Base-by-base conservation (phyloP, 2,329 filamentous ascomycete species). In the Cercospora beticola region DNA sequence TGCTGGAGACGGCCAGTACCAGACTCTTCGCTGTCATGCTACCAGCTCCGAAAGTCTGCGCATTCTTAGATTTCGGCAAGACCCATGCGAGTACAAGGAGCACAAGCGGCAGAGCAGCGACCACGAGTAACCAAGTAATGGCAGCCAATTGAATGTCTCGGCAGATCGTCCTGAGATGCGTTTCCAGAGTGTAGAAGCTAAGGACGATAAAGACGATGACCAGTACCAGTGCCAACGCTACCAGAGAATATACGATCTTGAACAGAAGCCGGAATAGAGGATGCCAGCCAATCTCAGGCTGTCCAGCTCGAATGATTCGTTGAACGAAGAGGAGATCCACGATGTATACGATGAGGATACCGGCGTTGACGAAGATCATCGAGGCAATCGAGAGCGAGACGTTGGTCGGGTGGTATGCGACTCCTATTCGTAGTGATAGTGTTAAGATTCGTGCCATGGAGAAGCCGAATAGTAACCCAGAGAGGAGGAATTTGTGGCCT, bases 391-490 rank as follows among this genome's bases (percentile, higher is more conserved):
- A 71, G 56, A 79, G 68, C 8, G 69, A 68, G 33, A 77, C 67
- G 49, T 77, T 74, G 18, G 70, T 69, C 2, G 77, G 78, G 5
- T 76, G 70, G 4, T 68, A 70, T 4, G 77, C 73, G 71, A 74
- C 75, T n/a, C 65, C 76, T 31, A 79, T 77, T 5, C 77, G 72
- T 9, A 84, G 72, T 28, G 76, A 75, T 52, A 76, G 79, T 5
- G 82, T 83, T 10, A 79, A 61, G 14, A 82, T 76, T 23, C 83
- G 77, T 9, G 81, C 77, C 76, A 82, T 81, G 71, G 80, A 82
- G 73, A 84, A 83, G 2, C 77, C 76, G 59, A 83, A 83, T 2
- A 83, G 73, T 65, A 81, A 73, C 14, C 73, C 68, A 36, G 76
- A 80, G 64, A 82, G 74, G 7, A 82, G 49, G 64, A 84, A 84